Conservation (phyloP, 129 eudicot genomes). For the Saussurea involucrata region DNA sequence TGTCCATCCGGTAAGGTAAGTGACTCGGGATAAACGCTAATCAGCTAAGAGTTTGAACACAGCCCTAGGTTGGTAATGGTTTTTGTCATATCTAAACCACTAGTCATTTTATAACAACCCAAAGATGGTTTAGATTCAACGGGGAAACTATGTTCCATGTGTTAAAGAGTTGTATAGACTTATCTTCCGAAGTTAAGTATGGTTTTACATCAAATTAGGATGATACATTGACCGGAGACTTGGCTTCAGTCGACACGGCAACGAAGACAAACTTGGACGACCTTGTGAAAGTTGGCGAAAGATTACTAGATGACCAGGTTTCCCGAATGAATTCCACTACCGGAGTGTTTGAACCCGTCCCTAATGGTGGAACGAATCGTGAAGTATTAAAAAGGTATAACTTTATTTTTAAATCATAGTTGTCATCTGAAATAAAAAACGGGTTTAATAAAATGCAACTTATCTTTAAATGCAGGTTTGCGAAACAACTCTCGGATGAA, state of each 20-base stretch:
- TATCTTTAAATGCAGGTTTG: constrained; percentile 29
- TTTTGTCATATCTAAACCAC: not conserved
- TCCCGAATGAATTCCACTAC: constrained; percentile 33
- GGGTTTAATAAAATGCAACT: not conserved
- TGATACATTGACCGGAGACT: constrained; percentile 36
- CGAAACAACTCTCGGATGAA: constrained; percentile 42
- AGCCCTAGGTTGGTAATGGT: too few relatives aligned
- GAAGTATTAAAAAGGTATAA: constrained; percentile 41
- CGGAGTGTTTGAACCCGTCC: constrained; percentile 29
- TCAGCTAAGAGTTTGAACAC: too few relatives aligned
- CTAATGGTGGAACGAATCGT: constrained; percentile 35
- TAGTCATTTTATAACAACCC: not conserved
- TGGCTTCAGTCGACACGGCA: constrained; percentile 26
- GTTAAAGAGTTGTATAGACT: not conserved
- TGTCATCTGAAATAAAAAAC: too few relatives aligned
- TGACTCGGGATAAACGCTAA: too few relatives aligned
- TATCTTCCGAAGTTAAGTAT: not conserved
- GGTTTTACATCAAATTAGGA: constrained; percentile 22
- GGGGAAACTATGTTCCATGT: not conserved
- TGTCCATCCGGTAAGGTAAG: too few relatives aligned
- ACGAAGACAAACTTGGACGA: constrained; percentile 40
- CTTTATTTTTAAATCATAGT: not conserved
- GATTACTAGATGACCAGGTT: constrained; percentile 35
- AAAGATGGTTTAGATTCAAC: not conserved
- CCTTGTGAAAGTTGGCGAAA: constrained; percentile 41